phyloP scores from a whole-genome alignment of 75 land plant species.

The Cupressus sempervirens region DNA sequence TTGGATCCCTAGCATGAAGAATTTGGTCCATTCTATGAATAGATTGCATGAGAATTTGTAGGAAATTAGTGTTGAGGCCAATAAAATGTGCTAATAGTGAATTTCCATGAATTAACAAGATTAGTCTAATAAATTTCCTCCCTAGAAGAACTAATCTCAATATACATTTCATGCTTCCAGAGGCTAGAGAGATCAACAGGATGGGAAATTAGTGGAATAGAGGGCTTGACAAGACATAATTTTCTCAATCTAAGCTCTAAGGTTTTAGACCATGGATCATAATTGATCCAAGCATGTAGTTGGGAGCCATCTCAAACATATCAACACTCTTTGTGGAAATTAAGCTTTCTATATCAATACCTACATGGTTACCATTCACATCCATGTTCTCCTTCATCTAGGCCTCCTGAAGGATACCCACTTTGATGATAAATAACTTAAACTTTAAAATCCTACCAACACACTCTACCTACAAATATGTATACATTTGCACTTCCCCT shows the following conservation, averaged over 20 bases:
- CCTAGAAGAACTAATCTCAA: slow-evolving; percentile 65
- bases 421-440: neutral
- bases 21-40: neutral
- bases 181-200: slow-evolving; percentile 44
- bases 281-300: slow-evolving; percentile 66
- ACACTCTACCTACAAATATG: neutral
- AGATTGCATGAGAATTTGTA: slow-evolving; percentile 27
- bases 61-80: slow-evolving; percentile 48
- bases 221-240: slow-evolving; percentile 26
- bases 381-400: slow-evolving; percentile 25
- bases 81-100: slow-evolving; percentile 23
- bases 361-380: slow-evolving; percentile 39
- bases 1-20: neutral
- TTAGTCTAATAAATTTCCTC: slow-evolving; percentile 33
- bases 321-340: slow-evolving; percentile 29
- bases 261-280: slow-evolving; percentile 32
- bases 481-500: neutral
- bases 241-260: slow-evolving; percentile 58
- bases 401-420: slow-evolving; percentile 18
- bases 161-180: slow-evolving; percentile 50
- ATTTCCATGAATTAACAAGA: slow-evolving; percentile 59
- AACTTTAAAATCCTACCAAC: neutral
- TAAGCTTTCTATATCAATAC: slow-evolving; percentile 42
- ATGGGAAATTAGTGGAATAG: slow-evolving; percentile 33
- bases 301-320: slow-evolving; percentile 35